phyloP scores from a whole-genome alignment of 169 alveolate genomes.

The Amoebophrya sp. region DNA sequence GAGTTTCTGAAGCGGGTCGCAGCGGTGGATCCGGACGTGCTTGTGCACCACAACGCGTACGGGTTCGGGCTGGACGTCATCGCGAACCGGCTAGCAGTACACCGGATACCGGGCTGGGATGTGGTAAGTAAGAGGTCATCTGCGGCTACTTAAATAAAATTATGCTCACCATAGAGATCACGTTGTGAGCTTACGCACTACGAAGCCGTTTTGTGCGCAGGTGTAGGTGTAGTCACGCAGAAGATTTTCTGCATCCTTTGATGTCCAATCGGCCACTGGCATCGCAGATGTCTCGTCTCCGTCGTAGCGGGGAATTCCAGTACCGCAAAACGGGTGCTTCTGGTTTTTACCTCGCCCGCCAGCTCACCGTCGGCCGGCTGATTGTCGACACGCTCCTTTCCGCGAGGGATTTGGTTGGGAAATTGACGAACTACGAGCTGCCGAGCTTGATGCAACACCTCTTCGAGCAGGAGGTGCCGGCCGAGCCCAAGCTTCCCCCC shows the following conservation, averaged over 20 bases:
- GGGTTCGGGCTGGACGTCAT: constrained; percentile 19
- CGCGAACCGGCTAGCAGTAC: constrained; percentile 15
- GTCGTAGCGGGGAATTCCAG: background rate
- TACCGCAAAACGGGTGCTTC: background rate
- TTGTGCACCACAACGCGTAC: constrained; percentile 26
- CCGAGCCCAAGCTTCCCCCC: no score
- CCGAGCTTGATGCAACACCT: constrained; percentile 17
- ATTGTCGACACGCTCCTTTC: constrained; percentile 43
- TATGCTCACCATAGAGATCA: no score
- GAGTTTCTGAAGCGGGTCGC: constrained; percentile 11
- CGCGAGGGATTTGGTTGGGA: constrained; percentile 37
- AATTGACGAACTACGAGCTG: constrained; percentile 35
- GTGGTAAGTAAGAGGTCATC: constrained; percentile 10
- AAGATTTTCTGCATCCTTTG: no score
- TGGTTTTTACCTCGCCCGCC: constrained; percentile 29
- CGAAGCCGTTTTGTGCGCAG: no score
- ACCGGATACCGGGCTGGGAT: constrained; percentile 28
- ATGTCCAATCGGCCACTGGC: no score
- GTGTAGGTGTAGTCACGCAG: no score
- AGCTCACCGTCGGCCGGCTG: constrained; percentile 39
- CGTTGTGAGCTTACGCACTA: no score
- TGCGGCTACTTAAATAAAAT: no score
- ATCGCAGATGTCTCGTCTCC: background rate
- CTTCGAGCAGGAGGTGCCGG: background rate
- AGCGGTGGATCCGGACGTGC: constrained; percentile 31